These are phyloP conservation scores for Fusarium fracticaudum DNA, from an alignment of 2,329 filamentous ascomycete species.

Conservation along the genomic window DNA sequence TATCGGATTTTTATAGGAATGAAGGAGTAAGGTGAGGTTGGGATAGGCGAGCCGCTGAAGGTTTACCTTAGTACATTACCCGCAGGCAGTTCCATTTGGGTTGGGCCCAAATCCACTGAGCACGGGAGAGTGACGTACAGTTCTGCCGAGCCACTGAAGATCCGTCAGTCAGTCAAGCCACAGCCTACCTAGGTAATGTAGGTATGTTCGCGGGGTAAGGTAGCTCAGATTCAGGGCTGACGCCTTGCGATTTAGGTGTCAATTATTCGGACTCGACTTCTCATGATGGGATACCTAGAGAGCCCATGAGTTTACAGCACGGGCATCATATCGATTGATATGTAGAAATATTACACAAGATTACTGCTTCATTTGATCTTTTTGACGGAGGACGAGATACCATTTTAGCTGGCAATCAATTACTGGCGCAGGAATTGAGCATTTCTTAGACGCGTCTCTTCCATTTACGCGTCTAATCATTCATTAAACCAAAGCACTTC, in stretches of 20 bases:
- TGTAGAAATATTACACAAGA: background rate
- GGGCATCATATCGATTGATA: background rate
- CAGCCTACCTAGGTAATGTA: too few relatives aligned
- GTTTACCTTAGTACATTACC: background rate
- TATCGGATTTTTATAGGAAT: background rate
- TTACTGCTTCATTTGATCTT: too few relatives aligned
- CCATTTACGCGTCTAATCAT: conserved; percentile 25
- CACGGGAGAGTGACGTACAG: conserved; percentile 30
- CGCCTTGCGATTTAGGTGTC: conserved; percentile 34
- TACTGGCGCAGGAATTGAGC: conserved; percentile 3
- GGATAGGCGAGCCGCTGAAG: conserved; percentile 3
- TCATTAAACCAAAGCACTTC: background rate
- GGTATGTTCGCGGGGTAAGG: conserved; percentile 20
- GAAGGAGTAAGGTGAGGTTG: background rate
- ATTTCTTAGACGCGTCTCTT: conserved; percentile 6
- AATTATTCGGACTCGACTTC: background rate
- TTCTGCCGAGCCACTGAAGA: conserved; percentile 24
- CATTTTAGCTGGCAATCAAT: background rate
- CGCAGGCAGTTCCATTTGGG: conserved; percentile 7
- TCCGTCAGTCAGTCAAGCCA: conserved; percentile 8
- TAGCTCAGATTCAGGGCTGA: background rate
- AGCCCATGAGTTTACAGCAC: background rate
- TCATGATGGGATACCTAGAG: conserved; percentile 6
- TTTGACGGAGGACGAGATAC: background rate
- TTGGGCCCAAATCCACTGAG: conserved; percentile 16